Evolutionary conservation across 148 eudicot species (phyloP).

Genomic region (Gaultheria prostrata): DNA sequence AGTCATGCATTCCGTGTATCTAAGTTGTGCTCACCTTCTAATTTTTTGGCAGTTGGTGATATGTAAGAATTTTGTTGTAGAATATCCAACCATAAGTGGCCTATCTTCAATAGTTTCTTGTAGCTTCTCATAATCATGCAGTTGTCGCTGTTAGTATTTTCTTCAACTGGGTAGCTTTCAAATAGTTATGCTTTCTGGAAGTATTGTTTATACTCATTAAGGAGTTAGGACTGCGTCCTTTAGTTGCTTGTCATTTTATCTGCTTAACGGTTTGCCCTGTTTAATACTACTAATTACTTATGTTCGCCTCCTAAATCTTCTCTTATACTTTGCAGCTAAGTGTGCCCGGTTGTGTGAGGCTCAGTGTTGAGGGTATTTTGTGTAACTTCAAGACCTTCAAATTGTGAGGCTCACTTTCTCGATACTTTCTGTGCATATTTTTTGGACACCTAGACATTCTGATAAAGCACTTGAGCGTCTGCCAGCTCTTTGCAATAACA

Average conservation of each 20-base stretch:
- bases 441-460: too few species aligned
- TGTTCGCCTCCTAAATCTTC: background rate
- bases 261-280: too few species aligned
- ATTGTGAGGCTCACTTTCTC: conserved; percentile 17
- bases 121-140: background rate
- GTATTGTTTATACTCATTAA: background rate
- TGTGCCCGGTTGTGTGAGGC: conserved; percentile 32
- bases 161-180: background rate
- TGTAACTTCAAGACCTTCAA: conserved; percentile 27
- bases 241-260: background rate
- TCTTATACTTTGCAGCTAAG: conserved; percentile 31
- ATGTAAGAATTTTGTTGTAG: too few species aligned
- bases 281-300: too few species aligned
- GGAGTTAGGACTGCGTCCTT: background rate
- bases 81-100: background rate
- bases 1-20: too few species aligned
- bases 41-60: too few species aligned
- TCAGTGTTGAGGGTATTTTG: conserved; percentile 30
- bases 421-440: too few species aligned
- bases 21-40: too few species aligned
- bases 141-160: background rate
- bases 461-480: conserved; percentile 36
- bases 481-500: conserved; percentile 27
- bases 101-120: background rate
- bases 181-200: background rate